Conservation (phyloP, 106 monocot genomes). For the Apostasia shenzhenica region DNA sequence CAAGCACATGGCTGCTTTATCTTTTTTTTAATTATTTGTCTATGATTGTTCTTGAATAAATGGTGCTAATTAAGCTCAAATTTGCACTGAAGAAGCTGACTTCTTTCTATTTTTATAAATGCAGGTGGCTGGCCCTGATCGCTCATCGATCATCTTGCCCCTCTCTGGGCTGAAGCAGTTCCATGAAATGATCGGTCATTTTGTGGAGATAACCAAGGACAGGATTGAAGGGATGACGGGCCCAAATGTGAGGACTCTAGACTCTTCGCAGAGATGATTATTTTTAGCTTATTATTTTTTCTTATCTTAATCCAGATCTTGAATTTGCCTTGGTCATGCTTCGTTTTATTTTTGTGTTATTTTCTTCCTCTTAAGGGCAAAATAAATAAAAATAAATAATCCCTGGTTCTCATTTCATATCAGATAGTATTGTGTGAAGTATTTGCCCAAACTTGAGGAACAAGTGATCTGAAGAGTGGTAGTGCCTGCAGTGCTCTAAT, state of each 20-base stretch:
- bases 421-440: neutral
- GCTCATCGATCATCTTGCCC: constrained; percentile 80
- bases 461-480: too few relatives aligned
- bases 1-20: too few relatives aligned
- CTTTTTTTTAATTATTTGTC: too few relatives aligned
- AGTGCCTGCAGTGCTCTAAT: too few relatives aligned
- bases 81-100: too few relatives aligned
- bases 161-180: constrained; percentile 71
- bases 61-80: too few relatives aligned
- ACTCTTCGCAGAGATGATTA: constrained; percentile 47
- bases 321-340: neutral
- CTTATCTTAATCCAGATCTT: constrained; percentile 1
- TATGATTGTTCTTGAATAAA: too few relatives aligned
- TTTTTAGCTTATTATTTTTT: neutral
- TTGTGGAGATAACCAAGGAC: constrained; percentile 73
- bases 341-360: neutral
- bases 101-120: neutral
- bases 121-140: constrained; percentile 71
- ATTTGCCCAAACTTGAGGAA: too few relatives aligned
- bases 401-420: neutral
- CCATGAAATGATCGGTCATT: constrained; percentile 74
- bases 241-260: constrained; percentile 48
- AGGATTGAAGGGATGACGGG: constrained; percentile 47
- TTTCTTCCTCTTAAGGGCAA: neutral
- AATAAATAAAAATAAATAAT: constrained; percentile 1